These are phyloP conservation scores for Pisolithus albus DNA, from an alignment of 768 basidiomycete genomes.

Conservation along the genomic window DNA sequence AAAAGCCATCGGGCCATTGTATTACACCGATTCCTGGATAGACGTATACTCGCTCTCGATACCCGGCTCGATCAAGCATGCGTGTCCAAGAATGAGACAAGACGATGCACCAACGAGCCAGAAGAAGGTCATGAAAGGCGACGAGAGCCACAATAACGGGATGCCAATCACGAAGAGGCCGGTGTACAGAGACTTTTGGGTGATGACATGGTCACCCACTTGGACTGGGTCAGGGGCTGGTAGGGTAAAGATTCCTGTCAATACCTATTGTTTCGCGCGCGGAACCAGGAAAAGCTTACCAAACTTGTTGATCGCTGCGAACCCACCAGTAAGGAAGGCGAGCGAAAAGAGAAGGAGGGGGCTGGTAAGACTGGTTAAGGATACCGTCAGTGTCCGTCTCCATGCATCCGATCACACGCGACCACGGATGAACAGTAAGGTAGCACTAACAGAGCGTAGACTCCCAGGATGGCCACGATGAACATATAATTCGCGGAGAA, in stretches of 20 bases:
- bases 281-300: constrained; percentile 42
- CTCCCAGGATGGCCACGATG: constrained; percentile 67
- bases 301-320: constrained; percentile 81
- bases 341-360: constrained; percentile 77
- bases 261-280: neutral
- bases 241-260: neutral
- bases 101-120: constrained; percentile 89
- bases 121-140: constrained; percentile 80
- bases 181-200: constrained; percentile 85
- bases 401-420: neutral
- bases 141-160: constrained; percentile 75
- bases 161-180: constrained; percentile 88
- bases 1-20: neutral
- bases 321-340: constrained; percentile 86
- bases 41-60: constrained; percentile 87
- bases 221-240: constrained; percentile 81
- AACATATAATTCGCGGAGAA: constrained; percentile 89
- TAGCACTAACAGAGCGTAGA: constrained; percentile 72
- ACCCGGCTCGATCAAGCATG: constrained; percentile 86
- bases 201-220: constrained; percentile 72
- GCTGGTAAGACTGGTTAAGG: constrained; percentile 62
- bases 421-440: neutral
- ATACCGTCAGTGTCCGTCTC: neutral
- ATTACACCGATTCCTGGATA: constrained; percentile 64
- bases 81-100: constrained; percentile 81